Conservation (phyloP, 1,284 basidiomycete genomes). For the Cutaneotrichosporon cavernicola region DNA sequence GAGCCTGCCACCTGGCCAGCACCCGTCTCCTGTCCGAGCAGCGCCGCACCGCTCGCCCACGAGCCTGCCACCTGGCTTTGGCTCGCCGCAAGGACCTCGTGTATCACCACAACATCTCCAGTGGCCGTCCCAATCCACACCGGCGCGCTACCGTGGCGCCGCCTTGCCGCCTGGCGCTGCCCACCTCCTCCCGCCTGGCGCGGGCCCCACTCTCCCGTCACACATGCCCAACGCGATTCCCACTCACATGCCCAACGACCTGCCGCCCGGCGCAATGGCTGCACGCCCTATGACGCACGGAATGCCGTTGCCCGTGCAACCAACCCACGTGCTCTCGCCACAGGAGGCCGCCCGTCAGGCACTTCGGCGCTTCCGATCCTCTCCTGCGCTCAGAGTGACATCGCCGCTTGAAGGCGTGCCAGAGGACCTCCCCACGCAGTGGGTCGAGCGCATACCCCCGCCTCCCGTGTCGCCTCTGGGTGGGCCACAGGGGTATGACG, state of each 20-base stretch:
- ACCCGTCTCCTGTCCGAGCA: too few relatives aligned
- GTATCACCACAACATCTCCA: background rate
- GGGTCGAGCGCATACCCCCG: background rate
- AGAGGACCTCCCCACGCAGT: background rate
- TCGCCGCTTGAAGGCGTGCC: conserved; percentile 1
- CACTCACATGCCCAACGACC: background rate
- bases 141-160: background rate
- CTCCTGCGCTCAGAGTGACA: conserved; percentile 9
- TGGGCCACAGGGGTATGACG: background rate
- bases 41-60: background rate
- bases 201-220: background rate
- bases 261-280: background rate
- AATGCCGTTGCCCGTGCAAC: background rate
- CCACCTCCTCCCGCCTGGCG: background rate
- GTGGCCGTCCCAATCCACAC: background rate
- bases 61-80: background rate
- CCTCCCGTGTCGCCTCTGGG: background rate
- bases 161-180: background rate
- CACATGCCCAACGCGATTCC: background rate
- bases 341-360: conserved; percentile 6
- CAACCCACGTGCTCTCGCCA: conserved; percentile 1
- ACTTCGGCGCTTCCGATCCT: conserved; percentile 11
- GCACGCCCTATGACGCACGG: background rate
- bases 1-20: background rate
- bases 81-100: background rate